phyloP scores from a whole-genome alignment of 352 stramenopile species.

The Pythium utonaiense region DNA sequence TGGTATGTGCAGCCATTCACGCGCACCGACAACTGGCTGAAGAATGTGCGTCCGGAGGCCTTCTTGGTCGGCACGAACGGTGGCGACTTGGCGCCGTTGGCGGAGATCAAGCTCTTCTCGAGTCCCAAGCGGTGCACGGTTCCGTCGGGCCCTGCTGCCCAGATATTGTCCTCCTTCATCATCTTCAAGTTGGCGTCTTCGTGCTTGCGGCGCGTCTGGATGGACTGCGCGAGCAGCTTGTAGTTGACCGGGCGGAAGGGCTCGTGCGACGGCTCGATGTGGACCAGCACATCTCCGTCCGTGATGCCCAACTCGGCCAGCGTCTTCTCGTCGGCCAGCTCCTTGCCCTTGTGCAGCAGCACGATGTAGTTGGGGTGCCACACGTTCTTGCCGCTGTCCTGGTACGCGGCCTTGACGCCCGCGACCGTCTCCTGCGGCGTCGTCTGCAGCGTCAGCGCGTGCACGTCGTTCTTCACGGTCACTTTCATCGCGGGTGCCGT shows the following conservation, averaged over 20 bases:
- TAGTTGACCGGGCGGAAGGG: conserved; percentile 88
- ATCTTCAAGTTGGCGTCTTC: conserved; percentile 83
- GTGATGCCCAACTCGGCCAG: conserved; percentile 72
- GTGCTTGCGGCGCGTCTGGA: conserved; percentile 72
- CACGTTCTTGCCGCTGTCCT: conserved; percentile 64
- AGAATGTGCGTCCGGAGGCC: conserved; percentile 58
- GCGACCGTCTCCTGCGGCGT: conserved; percentile 68
- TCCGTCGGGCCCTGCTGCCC: conserved; percentile 71
- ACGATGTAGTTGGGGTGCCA: conserved; percentile 75
- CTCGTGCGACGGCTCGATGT: conserved; percentile 82
- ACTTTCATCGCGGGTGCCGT: conserved; percentile 58
- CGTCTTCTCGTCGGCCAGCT: conserved; percentile 84
- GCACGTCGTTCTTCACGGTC: conserved; percentile 76
- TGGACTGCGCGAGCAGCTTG: conserved; percentile 72
- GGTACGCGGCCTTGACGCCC: conserved; percentile 80
- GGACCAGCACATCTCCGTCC: conserved; percentile 75
- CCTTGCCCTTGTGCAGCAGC: conserved; percentile 83
- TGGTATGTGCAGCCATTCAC: conserved; percentile 85
- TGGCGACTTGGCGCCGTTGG: conserved; percentile 39
- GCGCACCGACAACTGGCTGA: conserved; percentile 85
- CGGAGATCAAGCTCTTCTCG: conserved; percentile 80
- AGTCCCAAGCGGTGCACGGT: conserved; percentile 78
- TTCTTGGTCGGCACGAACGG: conserved; percentile 61
- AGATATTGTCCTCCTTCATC: conserved; percentile 88
- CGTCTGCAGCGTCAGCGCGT: conserved; percentile 67